Evolutionary conservation across 2,329 filamentous ascomycete species (phyloP).

Genomic region (Exophiala sp.): DNA sequence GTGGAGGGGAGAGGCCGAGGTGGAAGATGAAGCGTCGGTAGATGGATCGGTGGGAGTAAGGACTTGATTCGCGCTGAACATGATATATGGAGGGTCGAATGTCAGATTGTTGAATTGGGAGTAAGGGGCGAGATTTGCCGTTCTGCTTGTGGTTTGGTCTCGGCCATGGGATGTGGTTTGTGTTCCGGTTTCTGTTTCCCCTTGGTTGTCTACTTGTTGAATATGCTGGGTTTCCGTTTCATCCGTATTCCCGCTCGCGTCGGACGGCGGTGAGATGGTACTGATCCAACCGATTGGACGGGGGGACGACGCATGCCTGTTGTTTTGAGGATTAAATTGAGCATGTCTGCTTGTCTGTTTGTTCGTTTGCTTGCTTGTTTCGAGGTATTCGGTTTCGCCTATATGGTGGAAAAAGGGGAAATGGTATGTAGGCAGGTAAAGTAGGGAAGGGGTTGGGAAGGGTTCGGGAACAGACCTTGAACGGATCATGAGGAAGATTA

Average conservation of each 20-base stretch:
- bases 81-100: conserved; percentile 58
- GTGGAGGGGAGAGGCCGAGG: too few relatives aligned
- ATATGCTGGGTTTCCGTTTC: not conserved
- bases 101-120: conserved; percentile 59
- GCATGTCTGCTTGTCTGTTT: too few relatives aligned
- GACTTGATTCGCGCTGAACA: conserved; percentile 59
- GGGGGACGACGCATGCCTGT: conserved; percentile 50
- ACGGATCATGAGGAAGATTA: conserved; percentile 49
- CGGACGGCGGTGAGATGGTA: conserved; percentile 34
- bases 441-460: not conserved
- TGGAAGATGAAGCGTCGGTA: too few relatives aligned
- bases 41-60: too few relatives aligned
- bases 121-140: conserved; percentile 51
- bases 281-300: conserved; percentile 61
- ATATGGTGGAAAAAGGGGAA: too few relatives aligned
- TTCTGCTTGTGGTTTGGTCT: not conserved
- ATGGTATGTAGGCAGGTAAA: too few relatives aligned
- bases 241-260: not conserved
- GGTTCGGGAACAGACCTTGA: conserved; percentile 44
- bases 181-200: too few relatives aligned
- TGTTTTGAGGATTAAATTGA: not conserved
- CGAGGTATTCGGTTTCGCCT: too few relatives aligned
- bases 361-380: too few relatives aligned
- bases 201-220: too few relatives aligned
- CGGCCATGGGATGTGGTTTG: too few relatives aligned